Evolutionary conservation across 306 rosid species (phyloP), one percentile per base, ranked within the genome.

Genomic region (Bauhinia variegata): DNA sequence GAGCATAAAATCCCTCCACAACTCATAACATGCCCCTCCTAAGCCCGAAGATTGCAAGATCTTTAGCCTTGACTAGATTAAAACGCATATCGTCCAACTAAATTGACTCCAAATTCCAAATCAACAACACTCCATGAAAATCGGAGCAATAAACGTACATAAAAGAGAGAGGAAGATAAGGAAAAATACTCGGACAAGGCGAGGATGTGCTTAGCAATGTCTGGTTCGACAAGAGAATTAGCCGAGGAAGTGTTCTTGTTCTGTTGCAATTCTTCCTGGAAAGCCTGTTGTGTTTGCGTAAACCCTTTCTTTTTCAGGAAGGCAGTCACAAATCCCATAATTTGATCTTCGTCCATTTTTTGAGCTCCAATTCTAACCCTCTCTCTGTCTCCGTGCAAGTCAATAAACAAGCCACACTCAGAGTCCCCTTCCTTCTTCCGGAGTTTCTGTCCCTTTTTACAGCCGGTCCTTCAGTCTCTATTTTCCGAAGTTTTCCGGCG

Each of bases 241-340:
- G 85, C 57, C 9, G 84, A 63, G 3, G 80, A 74, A 41, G 5
- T 73, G 58, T 19, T 70, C 70, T 79, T 84, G 78, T 56, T 81
- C 3, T 68, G 79, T 41, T 78, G 80, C 19, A 85, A 77, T 31
- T 89, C 95, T 60, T 92, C 91, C 19, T 77, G 95, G 8, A 92
- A 85, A 72, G 87, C 81, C 64, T 83, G 82, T 77, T 88, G 95
- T 0, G 95, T 68, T 32, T 88, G 88, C 50, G 83, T 84, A 54
- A 92, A 84, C 36, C 95, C 95, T 73, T 82, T 89, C 82, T 79
- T 87, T 91, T 82, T 89, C 78, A 85, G 46, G 68, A 75, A 87
- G 11, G 80, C 89, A 0, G 78, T 37, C 0, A 92, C 96, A 32
- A 73, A 87, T 23, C 85, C 86, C 59, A 73, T 68, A 18, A 85